Percentiles rank a stretch among this genome's conserved stretches.
Evolutionary conservation across 257 asterid species (phyloP).

Genomic region (Solanum sitiens): DNA sequence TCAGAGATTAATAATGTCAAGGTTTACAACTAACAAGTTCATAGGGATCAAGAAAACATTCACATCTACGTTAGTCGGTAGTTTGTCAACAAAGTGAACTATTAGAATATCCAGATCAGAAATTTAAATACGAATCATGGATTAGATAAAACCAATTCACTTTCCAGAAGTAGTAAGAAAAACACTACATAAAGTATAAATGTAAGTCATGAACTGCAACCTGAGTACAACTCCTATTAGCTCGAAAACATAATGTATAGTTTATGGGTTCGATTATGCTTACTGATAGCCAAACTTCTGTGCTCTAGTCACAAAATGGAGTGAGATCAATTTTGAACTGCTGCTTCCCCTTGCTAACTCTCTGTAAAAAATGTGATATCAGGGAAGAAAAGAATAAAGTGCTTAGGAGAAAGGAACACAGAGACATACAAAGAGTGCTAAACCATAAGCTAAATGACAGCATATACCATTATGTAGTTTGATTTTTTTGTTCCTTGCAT

Average conservation of each 20-base stretch:
- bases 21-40: neutral
- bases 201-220: neutral
- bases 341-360: slow-evolving; percentile 84
- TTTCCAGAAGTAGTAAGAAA: neutral
- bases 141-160: neutral
- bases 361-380: slow-evolving; percentile 21
- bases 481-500: neutral
- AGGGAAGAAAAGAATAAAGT: neutral
- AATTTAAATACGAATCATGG: neutral
- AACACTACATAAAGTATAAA: neutral
- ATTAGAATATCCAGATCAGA: neutral
- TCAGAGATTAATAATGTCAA: neutral
- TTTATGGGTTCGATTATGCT: neutral
- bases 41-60: neutral
- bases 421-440: neutral
- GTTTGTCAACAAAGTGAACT: neutral
- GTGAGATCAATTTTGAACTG: slow-evolving; percentile 72
- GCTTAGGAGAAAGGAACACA: neutral
- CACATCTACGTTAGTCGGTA: neutral
- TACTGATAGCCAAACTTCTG: neutral
- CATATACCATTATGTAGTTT: neutral
- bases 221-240: neutral
- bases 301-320: slow-evolving; percentile 32
- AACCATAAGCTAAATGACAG: neutral
- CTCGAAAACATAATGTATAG: neutral